Conservation (phyloP, 495 filamentous ascomycete genomes). For the Aspergillus avenaceus region DNA sequence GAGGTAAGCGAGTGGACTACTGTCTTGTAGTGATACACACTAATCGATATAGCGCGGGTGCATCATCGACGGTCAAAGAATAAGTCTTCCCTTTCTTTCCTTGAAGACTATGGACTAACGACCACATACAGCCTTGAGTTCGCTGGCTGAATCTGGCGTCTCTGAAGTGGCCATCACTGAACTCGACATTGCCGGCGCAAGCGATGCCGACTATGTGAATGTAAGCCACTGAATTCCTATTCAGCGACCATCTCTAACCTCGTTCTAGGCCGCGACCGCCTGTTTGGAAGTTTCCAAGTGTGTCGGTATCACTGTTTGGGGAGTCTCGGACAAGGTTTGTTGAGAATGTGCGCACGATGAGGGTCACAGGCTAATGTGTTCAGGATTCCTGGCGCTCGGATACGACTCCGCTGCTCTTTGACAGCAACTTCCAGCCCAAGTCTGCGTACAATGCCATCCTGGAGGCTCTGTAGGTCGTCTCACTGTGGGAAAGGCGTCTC, state of each 20-base stretch:
- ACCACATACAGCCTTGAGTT: constrained; percentile 46
- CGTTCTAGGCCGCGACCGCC: constrained; percentile 50
- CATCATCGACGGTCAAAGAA: constrained; percentile 14
- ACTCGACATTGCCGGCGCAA: constrained; percentile 59
- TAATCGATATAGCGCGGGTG: constrained; percentile 5
- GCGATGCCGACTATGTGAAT: constrained; percentile 56
- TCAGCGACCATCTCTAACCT: no score
- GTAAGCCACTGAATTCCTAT: no score
- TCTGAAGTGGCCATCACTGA: constrained; percentile 61
- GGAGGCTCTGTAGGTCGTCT: constrained; percentile 15
- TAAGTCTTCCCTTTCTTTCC: constrained; percentile 14
- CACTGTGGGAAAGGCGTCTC: no score
- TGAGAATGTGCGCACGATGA: not conserved
- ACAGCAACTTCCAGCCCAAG: constrained; percentile 60
- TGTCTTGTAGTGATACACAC: no score
- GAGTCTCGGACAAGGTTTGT: constrained; percentile 58
- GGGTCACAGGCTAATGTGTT: constrained; percentile 8
- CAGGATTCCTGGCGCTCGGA: constrained; percentile 60
- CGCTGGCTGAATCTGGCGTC: constrained; percentile 49
- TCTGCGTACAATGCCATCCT: constrained; percentile 59
- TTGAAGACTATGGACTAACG: constrained; percentile 3
- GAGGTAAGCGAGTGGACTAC: no score
- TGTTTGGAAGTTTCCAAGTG: constrained; percentile 62
- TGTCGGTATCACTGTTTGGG: constrained; percentile 75
- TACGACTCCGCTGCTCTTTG: constrained; percentile 59